These are phyloP conservation scores for Ormosia emarginata DNA, from an alignment of 306 rosid genomes.

Conservation along the genomic window DNA sequence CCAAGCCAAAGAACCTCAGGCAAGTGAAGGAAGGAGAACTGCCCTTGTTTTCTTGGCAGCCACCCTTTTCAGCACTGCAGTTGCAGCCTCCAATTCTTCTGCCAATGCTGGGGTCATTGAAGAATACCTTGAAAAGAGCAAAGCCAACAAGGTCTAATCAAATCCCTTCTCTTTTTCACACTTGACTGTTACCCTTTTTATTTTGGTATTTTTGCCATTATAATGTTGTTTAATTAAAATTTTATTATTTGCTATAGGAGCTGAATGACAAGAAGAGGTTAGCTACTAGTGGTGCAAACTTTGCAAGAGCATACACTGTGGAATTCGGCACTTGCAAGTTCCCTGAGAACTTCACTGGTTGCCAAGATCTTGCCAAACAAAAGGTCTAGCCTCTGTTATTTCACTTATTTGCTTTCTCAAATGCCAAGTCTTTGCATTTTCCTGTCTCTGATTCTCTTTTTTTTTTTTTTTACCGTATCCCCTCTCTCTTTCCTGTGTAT, in stretches of 20 bases:
- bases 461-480: no score
- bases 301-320: slow-evolving; percentile 95
- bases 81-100: slow-evolving; percentile 4
- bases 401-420: background rate
- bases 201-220: background rate
- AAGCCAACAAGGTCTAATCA: slow-evolving; percentile 59
- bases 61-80: slow-evolving; percentile 44
- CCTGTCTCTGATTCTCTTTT: background rate
- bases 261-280: slow-evolving; percentile 93
- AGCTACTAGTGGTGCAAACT: slow-evolving; percentile 93
- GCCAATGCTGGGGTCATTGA: slow-evolving; percentile 75
- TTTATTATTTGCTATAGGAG: slow-evolving; percentile 40
- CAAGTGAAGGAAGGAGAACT: slow-evolving; percentile 66
- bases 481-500: background rate
- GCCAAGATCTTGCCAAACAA: slow-evolving; percentile 99
- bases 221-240: background rate
- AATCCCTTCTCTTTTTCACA: slow-evolving; percentile 19
- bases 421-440: background rate
- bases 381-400: slow-evolving; percentile 42
- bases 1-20: background rate
- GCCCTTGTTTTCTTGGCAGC: slow-evolving; percentile 64
- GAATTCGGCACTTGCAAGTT: slow-evolving; percentile 94
- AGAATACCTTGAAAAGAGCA: slow-evolving; percentile 69
- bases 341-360: slow-evolving; percentile 99
- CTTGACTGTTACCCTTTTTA: background rate